These are phyloP conservation scores for Spatholobus suberectus DNA, from an alignment of 306 rosid species.

Conservation along the genomic window DNA sequence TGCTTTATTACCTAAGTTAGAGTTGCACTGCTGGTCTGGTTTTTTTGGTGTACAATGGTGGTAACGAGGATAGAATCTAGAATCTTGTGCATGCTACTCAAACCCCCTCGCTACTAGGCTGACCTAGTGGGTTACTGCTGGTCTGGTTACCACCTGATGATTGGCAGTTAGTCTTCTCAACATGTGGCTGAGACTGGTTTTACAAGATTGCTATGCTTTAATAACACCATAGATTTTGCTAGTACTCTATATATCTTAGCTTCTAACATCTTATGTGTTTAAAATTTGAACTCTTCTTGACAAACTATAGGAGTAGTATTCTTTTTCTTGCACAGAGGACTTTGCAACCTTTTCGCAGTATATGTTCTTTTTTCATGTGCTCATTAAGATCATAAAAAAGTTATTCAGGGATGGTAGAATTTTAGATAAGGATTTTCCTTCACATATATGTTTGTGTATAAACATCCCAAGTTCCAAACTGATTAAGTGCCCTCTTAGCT, in stretches of 20 bases:
- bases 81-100: too few species aligned
- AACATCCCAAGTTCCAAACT: not conserved
- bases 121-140: too few species aligned
- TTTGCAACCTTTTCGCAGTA: not conserved
- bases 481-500: not conserved
- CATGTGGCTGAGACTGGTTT: not conserved
- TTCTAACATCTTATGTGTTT: not conserved
- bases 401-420: not conserved
- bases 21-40: not conserved
- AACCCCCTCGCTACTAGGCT: too few species aligned
- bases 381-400: not conserved
- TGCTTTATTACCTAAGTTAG: not conserved
- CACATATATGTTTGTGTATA: not conserved
- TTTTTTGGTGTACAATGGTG: too few species aligned
- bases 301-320: not conserved
- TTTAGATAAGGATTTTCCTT: not conserved
- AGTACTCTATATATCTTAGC: not conserved
- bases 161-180: not conserved
- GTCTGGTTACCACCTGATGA: not conserved
- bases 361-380: not conserved
- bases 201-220: not conserved
- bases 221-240: not conserved
- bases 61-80: too few species aligned
- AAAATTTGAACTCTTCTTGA: not conserved
- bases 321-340: not conserved